Base-by-base conservation (phyloP, 139 green algal genomes). In the Monoraphidium neglectum region DNA sequence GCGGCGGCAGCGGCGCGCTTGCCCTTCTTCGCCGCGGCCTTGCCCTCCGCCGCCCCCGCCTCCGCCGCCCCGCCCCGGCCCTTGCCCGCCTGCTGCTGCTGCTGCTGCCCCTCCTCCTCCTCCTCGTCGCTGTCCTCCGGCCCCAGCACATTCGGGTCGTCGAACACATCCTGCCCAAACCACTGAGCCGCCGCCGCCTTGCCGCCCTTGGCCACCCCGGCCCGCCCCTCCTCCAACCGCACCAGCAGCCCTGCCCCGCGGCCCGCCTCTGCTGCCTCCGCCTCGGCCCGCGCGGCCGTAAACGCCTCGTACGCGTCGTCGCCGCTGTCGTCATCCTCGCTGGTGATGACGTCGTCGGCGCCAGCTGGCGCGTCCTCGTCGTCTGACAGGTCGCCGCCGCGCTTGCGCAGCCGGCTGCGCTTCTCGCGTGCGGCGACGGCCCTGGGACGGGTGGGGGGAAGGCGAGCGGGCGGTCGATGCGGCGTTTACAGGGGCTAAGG, bases 131-230 rank as follows among this genome's bases (percentile, higher is more conserved):
- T 80, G 12, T 79, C 80, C 51, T 82, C 79, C 30, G 66, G 79
- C n/a, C 83, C 71, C 28, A 76, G 61, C 43, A 92, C 60, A 46
- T 90, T 84, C 15, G 78, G 82, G 73, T 91, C 88, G 13, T 85
- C 67, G 60, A 95, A 96, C 24, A 95, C 46, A 37, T 94, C 89
- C 74, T 96, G 92, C 16, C 84, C 79, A 76, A 97, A 97, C 93
- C 93, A 97, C 87, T 97, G 92, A 23, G 86, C 82, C 1, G 89
- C 90, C 35, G 88, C 83, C 1, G 89, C 91, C 26, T 77, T 85
- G 0, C 71, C 75, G 18, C 64, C 89, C 24, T 77, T 84, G 0
- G 89, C 63, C 26, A 89, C 80, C 0, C 92, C 91, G n/a, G 74
- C 83, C 1, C 77, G 64, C 35, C 74, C 35, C 79, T 87, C 79